phyloP scores from a whole-genome alignment of 2,329 filamentous ascomycete genomes.

The Paraconiothyrium brasiliense region DNA sequence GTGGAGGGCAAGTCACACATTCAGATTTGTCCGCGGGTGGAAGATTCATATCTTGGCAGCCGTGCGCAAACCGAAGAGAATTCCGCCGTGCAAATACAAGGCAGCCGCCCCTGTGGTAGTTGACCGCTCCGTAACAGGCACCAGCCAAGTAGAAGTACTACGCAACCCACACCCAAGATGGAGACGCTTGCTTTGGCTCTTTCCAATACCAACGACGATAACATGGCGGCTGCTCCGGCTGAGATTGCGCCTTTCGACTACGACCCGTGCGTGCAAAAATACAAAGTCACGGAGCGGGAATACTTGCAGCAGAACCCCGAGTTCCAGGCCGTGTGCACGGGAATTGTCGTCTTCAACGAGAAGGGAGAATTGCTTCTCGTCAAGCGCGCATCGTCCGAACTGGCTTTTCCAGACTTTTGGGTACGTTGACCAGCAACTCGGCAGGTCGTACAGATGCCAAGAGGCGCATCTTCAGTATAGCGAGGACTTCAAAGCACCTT shows the following conservation, averaged over 20 bases:
- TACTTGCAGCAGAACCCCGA: constrained; percentile 39
- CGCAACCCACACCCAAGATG: background rate
- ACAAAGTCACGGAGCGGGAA: constrained; percentile 38
- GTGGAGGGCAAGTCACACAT: background rate
- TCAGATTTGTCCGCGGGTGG: background rate
- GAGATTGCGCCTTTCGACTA: constrained; percentile 27
- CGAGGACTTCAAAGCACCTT: background rate
- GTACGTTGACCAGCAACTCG: constrained; percentile 25
- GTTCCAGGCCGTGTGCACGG: constrained; percentile 40
- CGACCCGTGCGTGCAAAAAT: constrained; percentile 36
- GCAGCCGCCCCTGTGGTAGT: background rate
- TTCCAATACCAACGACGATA: constrained; percentile 1
- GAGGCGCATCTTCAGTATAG: background rate
- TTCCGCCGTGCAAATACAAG: constrained; percentile 9
- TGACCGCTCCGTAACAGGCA: constrained; percentile 1
- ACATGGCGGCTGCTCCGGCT: too few species aligned
- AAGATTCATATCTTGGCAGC: constrained; percentile 1
- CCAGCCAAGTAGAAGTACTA: background rate
- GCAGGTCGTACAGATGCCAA: background rate
- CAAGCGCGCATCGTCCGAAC: constrained; percentile 47
- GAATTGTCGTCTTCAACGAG: constrained; percentile 44
- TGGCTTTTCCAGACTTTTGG: constrained; percentile 46
- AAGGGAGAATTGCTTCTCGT: constrained; percentile 46
- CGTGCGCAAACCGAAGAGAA: constrained; percentile 1
- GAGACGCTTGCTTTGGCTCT: constrained; percentile 1